Evolutionary conservation across 768 basidiomycete genomes (phyloP).

Genomic region (Agaricus blazei): DNA sequence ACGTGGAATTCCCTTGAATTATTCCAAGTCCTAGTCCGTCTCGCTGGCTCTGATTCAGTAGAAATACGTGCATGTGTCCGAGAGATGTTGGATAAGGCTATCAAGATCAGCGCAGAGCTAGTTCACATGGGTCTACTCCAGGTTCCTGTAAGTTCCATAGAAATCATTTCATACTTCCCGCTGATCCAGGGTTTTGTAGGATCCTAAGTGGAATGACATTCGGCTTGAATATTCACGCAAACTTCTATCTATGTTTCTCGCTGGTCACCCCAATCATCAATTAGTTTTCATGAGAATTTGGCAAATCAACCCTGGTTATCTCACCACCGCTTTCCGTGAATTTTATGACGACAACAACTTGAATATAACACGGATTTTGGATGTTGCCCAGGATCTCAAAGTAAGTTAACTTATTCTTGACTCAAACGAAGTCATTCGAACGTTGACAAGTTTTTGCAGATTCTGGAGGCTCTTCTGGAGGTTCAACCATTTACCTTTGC

Average conservation of each 20-base stretch:
- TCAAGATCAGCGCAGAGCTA: conserved; percentile 90
- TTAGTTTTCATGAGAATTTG: conserved; percentile 96
- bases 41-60: conserved; percentile 63
- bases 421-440: neutral
- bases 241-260: conserved; percentile 84
- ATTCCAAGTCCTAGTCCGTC: conserved; percentile 80
- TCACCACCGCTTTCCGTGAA: conserved; percentile 84
- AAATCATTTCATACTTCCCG: too few relatives aligned
- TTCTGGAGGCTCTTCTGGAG: conserved; percentile 88
- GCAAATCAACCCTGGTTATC: conserved; percentile 83
- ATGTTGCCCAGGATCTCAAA: conserved; percentile 93
- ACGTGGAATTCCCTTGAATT: conserved; percentile 95
- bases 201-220: conserved; percentile 84
- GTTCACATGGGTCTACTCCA: conserved; percentile 91
- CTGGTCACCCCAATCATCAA: conserved; percentile 91
- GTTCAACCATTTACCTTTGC: conserved; percentile 86
- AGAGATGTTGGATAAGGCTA: conserved; percentile 91
- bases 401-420: conserved; percentile 32
- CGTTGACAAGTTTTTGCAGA: conserved; percentile 37
- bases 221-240: conserved; percentile 84
- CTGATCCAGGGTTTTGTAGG: conserved; percentile 28
- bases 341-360: conserved; percentile 90
- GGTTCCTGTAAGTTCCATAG: conserved; percentile 62
- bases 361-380: conserved; percentile 91
- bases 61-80: conserved; percentile 76